Percentiles rank a stretch among this genome's conserved stretches.
Conservation (phyloP, 1,284 basidiomycete species). For the Boletellus dicymbophilus region DNA sequence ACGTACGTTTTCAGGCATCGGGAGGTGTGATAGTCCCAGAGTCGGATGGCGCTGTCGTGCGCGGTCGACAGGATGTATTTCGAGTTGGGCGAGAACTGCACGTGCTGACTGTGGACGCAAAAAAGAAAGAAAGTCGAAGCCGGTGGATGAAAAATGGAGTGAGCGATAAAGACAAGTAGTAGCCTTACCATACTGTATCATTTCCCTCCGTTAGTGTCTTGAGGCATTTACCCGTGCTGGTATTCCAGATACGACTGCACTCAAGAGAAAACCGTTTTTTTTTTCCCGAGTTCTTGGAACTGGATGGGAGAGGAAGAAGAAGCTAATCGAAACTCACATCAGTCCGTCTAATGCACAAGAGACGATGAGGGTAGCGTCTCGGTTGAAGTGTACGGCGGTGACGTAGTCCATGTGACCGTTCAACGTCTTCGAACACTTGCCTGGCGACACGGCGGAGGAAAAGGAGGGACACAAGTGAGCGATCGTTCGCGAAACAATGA, state of each 20-base stretch:
- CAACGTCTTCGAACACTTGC: slow-evolving; percentile 79
- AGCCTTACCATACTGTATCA: slow-evolving; percentile 84
- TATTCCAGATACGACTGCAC: slow-evolving; percentile 95
- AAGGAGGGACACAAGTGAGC: background rate
- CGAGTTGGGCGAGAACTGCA: slow-evolving; percentile 93
- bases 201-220: slow-evolving; percentile 95
- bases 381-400: slow-evolving; percentile 91
- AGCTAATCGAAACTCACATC: slow-evolving; percentile 79
- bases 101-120: slow-evolving; percentile 73
- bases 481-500: background rate
- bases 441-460: slow-evolving; percentile 45
- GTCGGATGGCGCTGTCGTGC: slow-evolving; percentile 86
- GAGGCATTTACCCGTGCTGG: slow-evolving; percentile 89
- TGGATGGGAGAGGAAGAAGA: slow-evolving; percentile 8
- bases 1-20: slow-evolving; percentile 91
- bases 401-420: slow-evolving; percentile 96
- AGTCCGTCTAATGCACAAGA: slow-evolving; percentile 92
- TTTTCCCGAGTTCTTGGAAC: too few species aligned
- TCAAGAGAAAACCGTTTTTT: too few species aligned
- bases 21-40: slow-evolving; percentile 95
- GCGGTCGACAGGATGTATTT: slow-evolving; percentile 92
- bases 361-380: slow-evolving; percentile 90
- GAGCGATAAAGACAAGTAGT: too few species aligned
- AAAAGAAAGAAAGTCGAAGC: too few species aligned
- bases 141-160: too few species aligned